A percentile compares a stretch with the other conserved stretches of the same genome.
phyloP scores from a whole-genome alignment of 768 basidiomycete species.

The Gymnopilus junonius region DNA sequence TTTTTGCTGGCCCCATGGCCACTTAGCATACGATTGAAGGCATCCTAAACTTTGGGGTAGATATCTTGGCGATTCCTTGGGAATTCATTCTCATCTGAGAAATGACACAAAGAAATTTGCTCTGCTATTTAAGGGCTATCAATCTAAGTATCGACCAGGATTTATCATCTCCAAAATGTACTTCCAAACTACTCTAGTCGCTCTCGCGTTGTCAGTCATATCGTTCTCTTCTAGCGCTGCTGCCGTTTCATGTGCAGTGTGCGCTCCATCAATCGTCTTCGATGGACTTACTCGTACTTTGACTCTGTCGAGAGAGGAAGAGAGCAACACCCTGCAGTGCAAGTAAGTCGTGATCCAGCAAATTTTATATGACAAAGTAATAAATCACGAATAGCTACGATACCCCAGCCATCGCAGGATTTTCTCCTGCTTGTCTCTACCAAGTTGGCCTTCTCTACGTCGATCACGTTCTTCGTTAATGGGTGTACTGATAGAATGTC shows the following conservation, averaged over 20 bases:
- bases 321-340: slow-evolving; percentile 13
- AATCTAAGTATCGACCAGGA: background rate
- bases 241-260: slow-evolving; percentile 11
- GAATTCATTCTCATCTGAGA: background rate
- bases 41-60: background rate
- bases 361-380: background rate
- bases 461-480: background rate
- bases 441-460: background rate
- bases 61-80: background rate
- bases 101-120: background rate
- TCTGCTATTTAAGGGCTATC: background rate
- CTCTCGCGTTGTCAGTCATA: background rate
- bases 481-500: background rate
- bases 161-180: background rate
- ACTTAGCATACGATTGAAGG: background rate
- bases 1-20: background rate
- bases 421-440: slow-evolving; percentile 9
- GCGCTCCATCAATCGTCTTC: slow-evolving; percentile 5
- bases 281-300: slow-evolving; percentile 1
- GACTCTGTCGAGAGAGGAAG: slow-evolving; percentile 9
- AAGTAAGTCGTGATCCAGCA: background rate
- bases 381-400: slow-evolving; percentile 2
- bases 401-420: slow-evolving; percentile 13
- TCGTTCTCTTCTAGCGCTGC: background rate
- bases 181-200: background rate